Conservation (phyloP, 495 filamentous ascomycete species). For the Xylaria grammica region DNA sequence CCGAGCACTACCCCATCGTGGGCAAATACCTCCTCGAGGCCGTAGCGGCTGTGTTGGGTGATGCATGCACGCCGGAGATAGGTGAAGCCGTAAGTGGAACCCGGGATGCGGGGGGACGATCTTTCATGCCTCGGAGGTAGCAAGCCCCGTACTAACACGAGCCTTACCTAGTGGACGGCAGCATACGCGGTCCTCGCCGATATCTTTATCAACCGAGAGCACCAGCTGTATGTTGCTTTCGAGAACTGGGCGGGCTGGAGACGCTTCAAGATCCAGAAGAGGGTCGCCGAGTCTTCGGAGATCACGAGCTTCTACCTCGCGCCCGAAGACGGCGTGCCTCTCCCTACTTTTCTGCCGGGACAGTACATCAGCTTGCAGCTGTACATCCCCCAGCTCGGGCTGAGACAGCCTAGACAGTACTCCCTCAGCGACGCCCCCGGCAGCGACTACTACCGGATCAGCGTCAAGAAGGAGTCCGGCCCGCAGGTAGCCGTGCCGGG, state of each 20-base stretch:
- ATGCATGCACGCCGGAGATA: conserved; percentile 69
- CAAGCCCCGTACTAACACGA: neutral
- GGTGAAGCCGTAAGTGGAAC: conserved; percentile 55
- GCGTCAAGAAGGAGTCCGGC: conserved; percentile 69
- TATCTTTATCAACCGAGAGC: conserved; percentile 70
- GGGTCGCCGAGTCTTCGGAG: conserved; percentile 65
- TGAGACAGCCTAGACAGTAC: conserved; percentile 73
- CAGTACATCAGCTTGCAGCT: conserved; percentile 72
- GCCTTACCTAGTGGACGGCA: conserved; percentile 54
- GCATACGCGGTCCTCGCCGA: conserved; percentile 76
- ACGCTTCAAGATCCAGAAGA: conserved; percentile 67
- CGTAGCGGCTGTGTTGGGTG: conserved; percentile 69
- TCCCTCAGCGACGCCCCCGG: conserved; percentile 68
- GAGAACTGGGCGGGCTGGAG: conserved; percentile 68
- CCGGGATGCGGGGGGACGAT: conserved; percentile 31
- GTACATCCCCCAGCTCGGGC: conserved; percentile 59
- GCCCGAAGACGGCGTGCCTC: conserved; percentile 63
- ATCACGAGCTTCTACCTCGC: conserved; percentile 75
- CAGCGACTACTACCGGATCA: conserved; percentile 69
- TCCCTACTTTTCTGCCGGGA: conserved; percentile 68
- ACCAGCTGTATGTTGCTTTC: conserved; percentile 61
- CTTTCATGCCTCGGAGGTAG: neutral
- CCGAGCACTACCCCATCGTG: conserved; percentile 72
- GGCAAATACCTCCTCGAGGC: conserved; percentile 70
- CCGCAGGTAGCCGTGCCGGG: conserved; percentile 58